Conservation (phyloP, 148 eudicot genomes). For the Cornus controversa region DNA sequence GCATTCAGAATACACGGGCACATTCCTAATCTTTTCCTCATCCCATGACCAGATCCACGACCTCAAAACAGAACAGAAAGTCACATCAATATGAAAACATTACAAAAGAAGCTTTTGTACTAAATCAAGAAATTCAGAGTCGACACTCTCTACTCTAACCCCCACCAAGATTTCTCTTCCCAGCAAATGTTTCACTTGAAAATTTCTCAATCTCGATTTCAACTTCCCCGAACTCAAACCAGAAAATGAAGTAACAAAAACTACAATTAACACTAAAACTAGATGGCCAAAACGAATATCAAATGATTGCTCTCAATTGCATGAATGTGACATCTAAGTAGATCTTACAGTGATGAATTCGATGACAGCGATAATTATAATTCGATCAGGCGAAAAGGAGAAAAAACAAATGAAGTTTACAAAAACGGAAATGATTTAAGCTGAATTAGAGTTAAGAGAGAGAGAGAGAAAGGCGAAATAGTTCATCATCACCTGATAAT, state of each 20-base stretch:
- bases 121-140: too few species aligned
- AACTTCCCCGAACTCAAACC: neutral
- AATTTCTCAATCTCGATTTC: neutral
- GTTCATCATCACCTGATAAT: neutral
- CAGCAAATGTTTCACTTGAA: neutral
- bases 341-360: neutral
- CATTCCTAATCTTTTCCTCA: neutral
- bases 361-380: neutral
- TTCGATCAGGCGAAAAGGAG: neutral
- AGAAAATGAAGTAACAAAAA: neutral
- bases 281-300: neutral
- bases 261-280: neutral
- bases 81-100: neutral
- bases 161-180: too few species aligned
- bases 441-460: neutral
- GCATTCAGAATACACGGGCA: too few species aligned
- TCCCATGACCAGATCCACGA: neutral
- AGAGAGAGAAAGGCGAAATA: too few species aligned
- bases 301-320: too few species aligned
- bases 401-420: neutral
- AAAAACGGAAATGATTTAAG: neutral
- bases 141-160: too few species aligned
- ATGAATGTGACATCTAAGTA: too few species aligned
- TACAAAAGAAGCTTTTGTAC: too few species aligned
- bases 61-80: neutral